phyloP scores from a whole-genome alignment of 768 basidiomycete genomes.

The Pleurotus salmoneostramineus region DNA sequence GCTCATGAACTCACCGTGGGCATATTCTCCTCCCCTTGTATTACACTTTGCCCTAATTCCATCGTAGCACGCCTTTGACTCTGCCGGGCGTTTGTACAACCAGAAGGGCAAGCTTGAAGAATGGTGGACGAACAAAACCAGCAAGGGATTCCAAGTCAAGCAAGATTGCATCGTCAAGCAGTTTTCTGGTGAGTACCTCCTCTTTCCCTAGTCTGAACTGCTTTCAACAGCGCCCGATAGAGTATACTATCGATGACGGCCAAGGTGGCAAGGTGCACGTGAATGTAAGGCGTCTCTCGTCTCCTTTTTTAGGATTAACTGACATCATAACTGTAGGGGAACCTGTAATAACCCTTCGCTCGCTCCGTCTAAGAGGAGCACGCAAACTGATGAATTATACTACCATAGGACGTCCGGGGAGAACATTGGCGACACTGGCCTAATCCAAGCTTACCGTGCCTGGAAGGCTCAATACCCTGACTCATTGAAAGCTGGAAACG shows the following conservation, averaged over 20 bases:
- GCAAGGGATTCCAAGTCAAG: conserved; percentile 74
- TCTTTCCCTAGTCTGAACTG: background rate
- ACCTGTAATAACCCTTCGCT: conserved; percentile 45
- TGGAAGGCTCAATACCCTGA: conserved; percentile 78
- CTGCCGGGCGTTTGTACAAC: conserved; percentile 86
- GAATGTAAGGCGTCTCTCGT: conserved; percentile 51
- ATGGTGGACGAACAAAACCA: conserved; percentile 93
- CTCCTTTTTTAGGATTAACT: background rate
- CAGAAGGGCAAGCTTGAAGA: conserved; percentile 81
- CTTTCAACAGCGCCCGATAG: conserved; percentile 28
- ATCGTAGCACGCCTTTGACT: conserved; percentile 84
- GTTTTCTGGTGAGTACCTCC: conserved; percentile 59
- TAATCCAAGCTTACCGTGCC: conserved; percentile 85
- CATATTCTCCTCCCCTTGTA: conserved; percentile 1
- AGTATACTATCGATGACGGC: conserved; percentile 81
- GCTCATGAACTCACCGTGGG: conserved; percentile 87
- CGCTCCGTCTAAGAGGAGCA: conserved; percentile 1
- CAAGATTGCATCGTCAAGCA: conserved; percentile 91
- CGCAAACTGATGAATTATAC: conserved; percentile 8
- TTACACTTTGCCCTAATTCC: background rate
- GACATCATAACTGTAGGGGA: conserved; percentile 45
- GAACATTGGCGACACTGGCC: conserved; percentile 83
- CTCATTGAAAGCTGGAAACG: conserved; percentile 54
- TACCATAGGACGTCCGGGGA: conserved; percentile 77
- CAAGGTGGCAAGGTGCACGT: conserved; percentile 81